Percentiles rank a stretch among this genome's conserved stretches.
These are phyloP conservation scores for Cystofilobasidium macerans DNA, from an alignment of 768 basidiomycete genomes.

Conservation along the genomic window DNA sequence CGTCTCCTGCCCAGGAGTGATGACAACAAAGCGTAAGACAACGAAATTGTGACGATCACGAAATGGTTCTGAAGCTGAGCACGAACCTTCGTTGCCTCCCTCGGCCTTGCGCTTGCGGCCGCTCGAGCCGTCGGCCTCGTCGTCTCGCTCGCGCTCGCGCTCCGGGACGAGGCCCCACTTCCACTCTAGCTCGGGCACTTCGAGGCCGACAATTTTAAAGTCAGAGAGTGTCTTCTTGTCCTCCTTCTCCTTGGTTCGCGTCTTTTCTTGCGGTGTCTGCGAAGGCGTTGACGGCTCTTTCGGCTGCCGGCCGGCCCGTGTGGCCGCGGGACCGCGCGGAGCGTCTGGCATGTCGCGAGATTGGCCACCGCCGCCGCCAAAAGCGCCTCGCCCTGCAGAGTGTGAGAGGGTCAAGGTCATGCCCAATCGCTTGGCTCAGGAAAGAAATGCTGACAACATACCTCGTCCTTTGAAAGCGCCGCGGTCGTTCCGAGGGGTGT, in stretches of 20 bases:
- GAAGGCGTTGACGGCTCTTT: constrained; percentile 4
- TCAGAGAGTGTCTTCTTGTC: constrained; percentile 80
- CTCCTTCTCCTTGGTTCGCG: constrained; percentile 30
- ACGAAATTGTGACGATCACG: constrained; percentile 33
- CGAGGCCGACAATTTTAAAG: constrained; percentile 89
- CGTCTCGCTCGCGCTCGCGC: constrained; percentile 24
- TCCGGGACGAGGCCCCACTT: constrained; percentile 55
- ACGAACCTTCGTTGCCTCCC: constrained; percentile 16
- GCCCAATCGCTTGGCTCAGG: not conserved
- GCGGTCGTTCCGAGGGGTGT: constrained; percentile 18
- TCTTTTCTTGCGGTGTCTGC: not conserved
- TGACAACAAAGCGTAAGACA: constrained; percentile 18
- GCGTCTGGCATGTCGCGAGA: constrained; percentile 16
- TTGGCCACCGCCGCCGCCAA: not conserved
- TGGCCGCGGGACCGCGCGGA: constrained; percentile 19
- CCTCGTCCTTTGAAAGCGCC: constrained; percentile 23
- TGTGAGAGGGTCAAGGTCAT: not conserved
- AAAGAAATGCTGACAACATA: not conserved
- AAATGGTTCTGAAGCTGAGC: constrained; percentile 31
- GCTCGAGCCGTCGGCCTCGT: constrained; percentile 25
- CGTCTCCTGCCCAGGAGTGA: not conserved
- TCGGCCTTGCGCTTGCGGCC: constrained; percentile 22
- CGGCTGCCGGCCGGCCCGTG: constrained; percentile 24
- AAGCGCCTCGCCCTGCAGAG: constrained; percentile 27
- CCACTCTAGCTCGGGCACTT: constrained; percentile 74